Evolutionary conservation across 768 basidiomycete genomes (phyloP), one percentile per base, ranked within the genome.

Genomic region (Termitomyces sp.): DNA sequence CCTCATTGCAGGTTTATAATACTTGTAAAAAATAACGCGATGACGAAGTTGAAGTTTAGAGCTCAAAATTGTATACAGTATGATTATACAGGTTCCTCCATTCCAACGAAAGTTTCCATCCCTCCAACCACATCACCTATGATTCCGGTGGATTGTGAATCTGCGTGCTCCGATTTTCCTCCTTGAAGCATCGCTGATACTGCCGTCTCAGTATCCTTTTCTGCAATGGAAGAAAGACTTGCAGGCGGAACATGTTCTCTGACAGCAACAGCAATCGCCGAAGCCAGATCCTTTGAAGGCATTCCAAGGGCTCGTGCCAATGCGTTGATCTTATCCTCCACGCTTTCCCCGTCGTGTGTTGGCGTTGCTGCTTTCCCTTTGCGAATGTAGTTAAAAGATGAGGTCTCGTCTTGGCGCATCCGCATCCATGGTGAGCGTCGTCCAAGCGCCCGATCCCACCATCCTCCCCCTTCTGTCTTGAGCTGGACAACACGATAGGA

Each of bases 231-330:
- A 9, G 82, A 79, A 52, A 88, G 66, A 38, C 80, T 84, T 7
- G 82, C 84, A 10, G 81, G 79, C 1, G 87, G 84, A 10, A 88
- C 79, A 59, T 84, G 69, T 32, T 83, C 74, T 60, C 77, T 76
- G 32, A 86, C 82, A 0, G 82, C 85, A 49, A 72, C 76, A 0
- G 83, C 84, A 49, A 90, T 83, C 0, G 87, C 88, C 18, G 73
- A 75, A 2, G 88, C 86, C 1, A 90, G 71, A 38, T 86, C 82
- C 41, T 73, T 70, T 16, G 84, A 74, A 0, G 82, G 78, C 64
- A 90, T 79, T 1, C 86, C 88, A 32, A 90, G 72, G 33, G 79
- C 82, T 7, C 72, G 70, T 11, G 88, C 88, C 11, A 90, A 74
- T 14, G 76, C 81, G 52, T 81, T 79, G 54, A 90, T 80, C 36